Percentiles rank a stretch among this genome's conserved stretches.
Conservation (phyloP, 1,284 basidiomycete genomes). For the Trametes sp. region DNA sequence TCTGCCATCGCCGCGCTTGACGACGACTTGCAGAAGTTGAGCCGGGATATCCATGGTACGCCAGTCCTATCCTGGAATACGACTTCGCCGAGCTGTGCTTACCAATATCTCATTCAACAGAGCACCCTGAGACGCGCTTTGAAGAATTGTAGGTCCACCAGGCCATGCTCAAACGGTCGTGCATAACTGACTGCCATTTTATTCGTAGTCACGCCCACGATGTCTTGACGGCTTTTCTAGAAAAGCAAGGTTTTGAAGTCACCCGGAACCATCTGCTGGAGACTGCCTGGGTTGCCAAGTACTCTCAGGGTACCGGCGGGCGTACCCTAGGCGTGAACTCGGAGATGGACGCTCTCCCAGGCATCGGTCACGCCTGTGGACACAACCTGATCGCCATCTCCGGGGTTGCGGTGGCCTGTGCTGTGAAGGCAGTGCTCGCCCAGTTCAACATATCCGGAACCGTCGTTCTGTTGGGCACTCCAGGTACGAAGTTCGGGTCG, state of each 20-base stretch:
- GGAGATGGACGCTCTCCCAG: constrained; percentile 72
- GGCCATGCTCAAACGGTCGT: not conserved
- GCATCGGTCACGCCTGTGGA: constrained; percentile 82
- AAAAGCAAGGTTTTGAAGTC: constrained; percentile 66
- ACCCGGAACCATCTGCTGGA: constrained; percentile 68
- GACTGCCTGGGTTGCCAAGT: constrained; percentile 84
- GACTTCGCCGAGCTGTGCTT: not conserved
- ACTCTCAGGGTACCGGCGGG: constrained; percentile 63
- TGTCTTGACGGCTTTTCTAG: constrained; percentile 62
- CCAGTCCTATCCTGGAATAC: not conserved
- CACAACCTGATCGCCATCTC: constrained; percentile 88
- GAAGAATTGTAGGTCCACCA: constrained; percentile 40
- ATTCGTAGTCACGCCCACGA: constrained; percentile 58
- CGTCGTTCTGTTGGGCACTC: constrained; percentile 85
- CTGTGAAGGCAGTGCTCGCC: constrained; percentile 64
- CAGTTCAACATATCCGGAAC: constrained; percentile 73
- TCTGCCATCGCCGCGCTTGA: constrained; percentile 58
- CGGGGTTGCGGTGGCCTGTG: constrained; percentile 81
- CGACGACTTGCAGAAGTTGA: constrained; percentile 61
- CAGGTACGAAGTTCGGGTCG: constrained; percentile 54
- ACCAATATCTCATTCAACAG: constrained; percentile 18
- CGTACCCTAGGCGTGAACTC: constrained; percentile 77
- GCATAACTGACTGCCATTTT: no score
- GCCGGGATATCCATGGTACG: constrained; percentile 71
- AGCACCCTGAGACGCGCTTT: constrained; percentile 38